Conservation (phyloP, 1,139 yeast species). For the Geotrichum restrictum region DNA sequence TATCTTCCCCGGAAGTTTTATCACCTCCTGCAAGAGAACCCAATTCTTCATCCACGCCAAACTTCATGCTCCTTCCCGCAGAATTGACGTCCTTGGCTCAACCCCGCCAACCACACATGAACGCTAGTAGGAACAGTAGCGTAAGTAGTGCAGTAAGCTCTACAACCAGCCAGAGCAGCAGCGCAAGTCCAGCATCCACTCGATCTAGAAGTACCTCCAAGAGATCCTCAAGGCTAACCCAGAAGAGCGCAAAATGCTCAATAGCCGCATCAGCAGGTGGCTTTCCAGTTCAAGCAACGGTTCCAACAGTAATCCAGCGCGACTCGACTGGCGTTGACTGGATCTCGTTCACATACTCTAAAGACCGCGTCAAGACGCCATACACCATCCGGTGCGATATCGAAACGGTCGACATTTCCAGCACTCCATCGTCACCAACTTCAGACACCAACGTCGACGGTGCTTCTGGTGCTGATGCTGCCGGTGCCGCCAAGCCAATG, state of each 20-base stretch:
- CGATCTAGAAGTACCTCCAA: too few relatives aligned
- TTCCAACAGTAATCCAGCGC: constrained; percentile 29
- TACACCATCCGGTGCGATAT: constrained; percentile 40
- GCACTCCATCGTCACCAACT: constrained; percentile 22
- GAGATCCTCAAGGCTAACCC: too few relatives aligned
- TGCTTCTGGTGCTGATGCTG: too few relatives aligned
- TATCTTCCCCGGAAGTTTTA: too few relatives aligned
- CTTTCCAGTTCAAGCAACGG: neutral
- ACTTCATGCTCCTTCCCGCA: too few relatives aligned
- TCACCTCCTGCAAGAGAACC: too few relatives aligned
- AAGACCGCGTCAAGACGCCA: constrained; percentile 33
- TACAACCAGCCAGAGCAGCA: too few relatives aligned
- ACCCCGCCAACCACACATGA: neutral
- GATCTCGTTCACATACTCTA: constrained; percentile 39
- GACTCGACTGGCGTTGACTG: constrained; percentile 39
- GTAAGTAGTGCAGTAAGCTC: neutral
- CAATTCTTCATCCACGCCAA: too few relatives aligned
- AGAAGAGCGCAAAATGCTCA: too few relatives aligned
- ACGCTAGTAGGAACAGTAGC: neutral
- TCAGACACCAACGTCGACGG: too few relatives aligned
- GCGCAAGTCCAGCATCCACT: too few relatives aligned
- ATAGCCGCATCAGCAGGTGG: too few relatives aligned
- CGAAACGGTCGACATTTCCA: constrained; percentile 30
- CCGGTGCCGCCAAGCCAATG: neutral
- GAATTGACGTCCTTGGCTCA: neutral